phyloP scores from a whole-genome alignment of 140 eudicot genomes.

The Bidens hawaiensis region DNA sequence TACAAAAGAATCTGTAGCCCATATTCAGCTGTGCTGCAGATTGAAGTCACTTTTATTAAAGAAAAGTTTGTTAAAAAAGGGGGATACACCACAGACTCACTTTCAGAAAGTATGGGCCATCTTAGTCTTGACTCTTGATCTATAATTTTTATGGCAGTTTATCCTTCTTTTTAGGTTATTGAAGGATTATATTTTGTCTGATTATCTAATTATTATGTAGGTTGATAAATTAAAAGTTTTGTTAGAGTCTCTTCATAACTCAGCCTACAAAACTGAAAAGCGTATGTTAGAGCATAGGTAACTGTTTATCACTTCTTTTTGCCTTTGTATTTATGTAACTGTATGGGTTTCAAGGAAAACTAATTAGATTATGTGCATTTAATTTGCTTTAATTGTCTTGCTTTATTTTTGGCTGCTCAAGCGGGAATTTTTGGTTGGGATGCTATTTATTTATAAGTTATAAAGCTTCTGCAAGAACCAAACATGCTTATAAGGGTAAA shows the following conservation, averaged over 20 bases:
- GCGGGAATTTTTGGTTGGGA: background rate
- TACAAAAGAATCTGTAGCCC: conserved; percentile 47
- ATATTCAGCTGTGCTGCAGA: conserved; percentile 51
- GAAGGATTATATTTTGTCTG: background rate
- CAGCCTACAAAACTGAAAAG: conserved; percentile 60
- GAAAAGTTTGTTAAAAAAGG: conserved; percentile 42
- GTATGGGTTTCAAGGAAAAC: background rate
- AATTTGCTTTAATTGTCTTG: background rate
- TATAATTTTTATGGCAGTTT: background rate
- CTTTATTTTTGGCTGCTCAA: background rate
- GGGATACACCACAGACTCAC: conserved; percentile 53
- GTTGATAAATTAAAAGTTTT: conserved; percentile 66
- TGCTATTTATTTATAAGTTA: background rate
- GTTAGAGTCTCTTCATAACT: conserved; percentile 67
- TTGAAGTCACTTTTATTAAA: conserved; percentile 54
- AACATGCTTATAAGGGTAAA: conserved; percentile 8
- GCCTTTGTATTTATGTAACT: conserved; percentile 4
- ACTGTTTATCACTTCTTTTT: conserved; percentile 12
- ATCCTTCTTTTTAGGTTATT: background rate
- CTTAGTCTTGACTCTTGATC: background rate
- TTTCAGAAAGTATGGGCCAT: conserved; percentile 44
- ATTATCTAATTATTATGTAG: conserved; percentile 33
- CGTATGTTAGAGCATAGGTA: conserved; percentile 74
- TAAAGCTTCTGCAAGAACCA: conserved; percentile 1
- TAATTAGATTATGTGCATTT: background rate